Evolutionary conservation across 768 basidiomycete genomes (phyloP).

Genomic region (Tricholoma bakamatsutake): DNA sequence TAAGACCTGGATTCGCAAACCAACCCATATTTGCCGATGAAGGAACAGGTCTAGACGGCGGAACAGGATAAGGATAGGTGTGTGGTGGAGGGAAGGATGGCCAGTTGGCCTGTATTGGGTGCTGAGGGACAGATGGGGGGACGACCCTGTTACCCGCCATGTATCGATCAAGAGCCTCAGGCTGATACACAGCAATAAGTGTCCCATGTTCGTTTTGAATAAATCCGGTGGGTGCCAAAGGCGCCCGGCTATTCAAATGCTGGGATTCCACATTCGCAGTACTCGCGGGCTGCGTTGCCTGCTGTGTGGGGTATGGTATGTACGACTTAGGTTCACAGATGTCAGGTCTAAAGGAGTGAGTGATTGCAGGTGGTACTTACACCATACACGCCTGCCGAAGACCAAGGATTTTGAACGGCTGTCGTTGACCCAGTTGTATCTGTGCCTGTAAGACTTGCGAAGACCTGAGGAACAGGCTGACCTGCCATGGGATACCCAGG

Average conservation of each 20-base stretch:
- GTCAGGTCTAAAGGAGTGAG: slow-evolving; percentile 1
- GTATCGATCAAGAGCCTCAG: slow-evolving; percentile 65
- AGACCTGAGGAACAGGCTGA: slow-evolving; percentile 22
- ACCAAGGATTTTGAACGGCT: slow-evolving; percentile 31
- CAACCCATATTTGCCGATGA: slow-evolving; percentile 17
- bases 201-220: slow-evolving; percentile 69
- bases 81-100: slow-evolving; percentile 24
- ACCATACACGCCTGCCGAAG: slow-evolving; percentile 36
- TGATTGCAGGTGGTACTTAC: slow-evolving; percentile 27
- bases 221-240: slow-evolving; percentile 61
- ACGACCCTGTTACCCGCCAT: slow-evolving; percentile 41
- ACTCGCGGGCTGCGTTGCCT: slow-evolving; percentile 25
- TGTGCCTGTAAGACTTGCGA: slow-evolving; percentile 29
- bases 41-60: slow-evolving; percentile 18
- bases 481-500: slow-evolving; percentile 36
- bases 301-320: slow-evolving; percentile 41
- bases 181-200: slow-evolving; percentile 65
- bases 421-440: slow-evolving; percentile 27
- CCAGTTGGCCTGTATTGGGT: slow-evolving; percentile 27
- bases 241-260: slow-evolving; percentile 36
- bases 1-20: slow-evolving; percentile 18
- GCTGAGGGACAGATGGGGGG: slow-evolving; percentile 15
- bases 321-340: slow-evolving; percentile 31
- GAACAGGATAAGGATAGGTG: slow-evolving; percentile 22
- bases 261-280: slow-evolving; percentile 24